A percentile compares a stretch with the other conserved stretches of the same genome.
These are phyloP conservation scores for Fragosphaeria purpurea DNA, from an alignment of 2,329 filamentous ascomycete genomes.

Conservation along the genomic window DNA sequence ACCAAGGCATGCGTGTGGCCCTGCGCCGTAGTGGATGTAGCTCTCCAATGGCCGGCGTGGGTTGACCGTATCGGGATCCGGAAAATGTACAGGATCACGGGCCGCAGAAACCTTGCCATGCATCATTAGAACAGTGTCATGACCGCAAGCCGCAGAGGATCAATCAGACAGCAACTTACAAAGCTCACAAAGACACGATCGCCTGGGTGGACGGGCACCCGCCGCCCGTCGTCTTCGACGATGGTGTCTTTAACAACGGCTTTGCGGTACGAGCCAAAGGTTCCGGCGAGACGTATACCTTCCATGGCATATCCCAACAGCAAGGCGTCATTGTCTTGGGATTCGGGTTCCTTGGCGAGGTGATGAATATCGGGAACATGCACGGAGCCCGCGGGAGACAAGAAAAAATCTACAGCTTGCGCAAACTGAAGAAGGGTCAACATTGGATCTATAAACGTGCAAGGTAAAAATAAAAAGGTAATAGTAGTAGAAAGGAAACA, in stretches of 20 bases:
- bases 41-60: constrained; percentile 51
- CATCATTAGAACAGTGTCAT: no score
- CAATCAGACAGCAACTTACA: constrained; percentile 23
- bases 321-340: constrained; percentile 49
- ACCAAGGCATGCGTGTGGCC: constrained; percentile 54
- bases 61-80: constrained; percentile 49
- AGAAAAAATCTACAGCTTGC: constrained; percentile 63
- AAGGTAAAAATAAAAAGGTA: no score
- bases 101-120: constrained; percentile 33
- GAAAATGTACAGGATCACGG: constrained; percentile 49
- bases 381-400: constrained; percentile 43
- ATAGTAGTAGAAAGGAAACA: no score
- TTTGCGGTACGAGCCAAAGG: constrained; percentile 50
- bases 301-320: constrained; percentile 64
- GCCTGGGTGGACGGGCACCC: constrained; percentile 42
- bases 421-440: constrained; percentile 41
- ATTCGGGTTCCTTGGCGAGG: constrained; percentile 44
- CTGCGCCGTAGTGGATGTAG: constrained; percentile 56
- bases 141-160: no score
- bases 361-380: constrained; percentile 52
- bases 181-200: constrained; percentile 57
- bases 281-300: constrained; percentile 57
- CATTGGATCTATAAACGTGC: no score
- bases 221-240: constrained; percentile 39
- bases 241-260: constrained; percentile 36